These are phyloP conservation scores for Serendipita indica DNA, from an alignment of 768 basidiomycete species.

Conservation along the genomic window DNA sequence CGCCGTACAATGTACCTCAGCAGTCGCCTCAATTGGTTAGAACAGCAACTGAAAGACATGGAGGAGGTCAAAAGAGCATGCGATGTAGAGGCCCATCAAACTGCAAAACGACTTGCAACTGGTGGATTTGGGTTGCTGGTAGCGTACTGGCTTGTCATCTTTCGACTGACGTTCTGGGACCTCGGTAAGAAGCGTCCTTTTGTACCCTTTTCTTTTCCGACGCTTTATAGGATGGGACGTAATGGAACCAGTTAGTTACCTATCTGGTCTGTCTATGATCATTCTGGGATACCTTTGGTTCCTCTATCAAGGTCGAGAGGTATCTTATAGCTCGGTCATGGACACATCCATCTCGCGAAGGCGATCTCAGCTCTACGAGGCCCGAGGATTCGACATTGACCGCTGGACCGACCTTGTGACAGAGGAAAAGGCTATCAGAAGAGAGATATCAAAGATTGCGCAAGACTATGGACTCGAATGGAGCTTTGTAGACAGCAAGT, in stretches of 20 bases:
- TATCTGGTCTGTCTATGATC: constrained; percentile 46
- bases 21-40: constrained; percentile 30
- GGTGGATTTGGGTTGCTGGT: constrained; percentile 45
- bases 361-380: constrained; percentile 39
- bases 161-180: constrained; percentile 51
- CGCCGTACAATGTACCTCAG: constrained; percentile 47
- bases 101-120: constrained; percentile 41
- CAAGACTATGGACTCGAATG: constrained; percentile 42
- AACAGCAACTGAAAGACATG: constrained; percentile 33
- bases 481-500: constrained; percentile 20
- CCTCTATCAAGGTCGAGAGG: constrained; percentile 45
- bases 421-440: constrained; percentile 35
- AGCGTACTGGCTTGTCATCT: constrained; percentile 49
- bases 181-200: constrained; percentile 28
- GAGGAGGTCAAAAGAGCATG: constrained; percentile 40
- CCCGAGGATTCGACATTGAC: constrained; percentile 46
- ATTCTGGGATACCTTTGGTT: constrained; percentile 52
- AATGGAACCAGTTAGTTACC: constrained; percentile 56
- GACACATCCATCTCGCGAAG: constrained; percentile 43
- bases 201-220: background rate
- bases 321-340: constrained; percentile 49
- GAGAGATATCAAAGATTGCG: constrained; percentile 42
- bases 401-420: constrained; percentile 38
- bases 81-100: constrained; percentile 40
- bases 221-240: constrained; percentile 32